These are phyloP conservation scores for Naganishia friedmannii DNA, from an alignment of 768 basidiomycete species.

Conservation along the genomic window DNA sequence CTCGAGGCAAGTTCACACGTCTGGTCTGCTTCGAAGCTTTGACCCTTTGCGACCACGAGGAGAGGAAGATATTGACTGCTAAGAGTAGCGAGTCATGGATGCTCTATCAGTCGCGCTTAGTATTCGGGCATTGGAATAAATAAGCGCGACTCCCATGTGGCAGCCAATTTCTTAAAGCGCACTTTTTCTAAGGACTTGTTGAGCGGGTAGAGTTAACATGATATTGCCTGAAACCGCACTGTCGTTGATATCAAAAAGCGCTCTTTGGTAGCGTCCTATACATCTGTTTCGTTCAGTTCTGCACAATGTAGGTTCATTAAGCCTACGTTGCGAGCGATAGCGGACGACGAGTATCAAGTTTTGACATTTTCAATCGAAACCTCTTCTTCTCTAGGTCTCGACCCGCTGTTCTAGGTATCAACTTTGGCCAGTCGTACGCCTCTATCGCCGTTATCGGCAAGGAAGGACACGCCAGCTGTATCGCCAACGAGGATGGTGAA, in stretches of 20 bases:
- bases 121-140: not conserved
- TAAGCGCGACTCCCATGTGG: constrained; percentile 11
- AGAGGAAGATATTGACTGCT: no score
- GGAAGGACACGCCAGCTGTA: constrained; percentile 88
- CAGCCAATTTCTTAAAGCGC: not conserved
- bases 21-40: no score
- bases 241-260: not conserved
- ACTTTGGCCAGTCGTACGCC: constrained; percentile 91
- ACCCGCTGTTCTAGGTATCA: constrained; percentile 68
- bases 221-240: not conserved
- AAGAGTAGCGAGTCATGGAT: no score
- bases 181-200: constrained; percentile 16
- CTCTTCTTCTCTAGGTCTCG: constrained; percentile 19
- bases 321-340: not conserved
- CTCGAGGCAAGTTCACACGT: no score
- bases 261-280: not conserved
- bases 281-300: constrained; percentile 2
- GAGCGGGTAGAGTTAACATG: not conserved
- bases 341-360: not conserved
- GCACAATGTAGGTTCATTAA: constrained; percentile 2
- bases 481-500: constrained; percentile 97
- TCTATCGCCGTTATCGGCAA: constrained; percentile 94
- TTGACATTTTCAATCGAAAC: not conserved
- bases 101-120: not conserved
- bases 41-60: no score